Evolutionary conservation across 345 rosid species (phyloP).

Genomic region (Fremontodendron californicum): DNA sequence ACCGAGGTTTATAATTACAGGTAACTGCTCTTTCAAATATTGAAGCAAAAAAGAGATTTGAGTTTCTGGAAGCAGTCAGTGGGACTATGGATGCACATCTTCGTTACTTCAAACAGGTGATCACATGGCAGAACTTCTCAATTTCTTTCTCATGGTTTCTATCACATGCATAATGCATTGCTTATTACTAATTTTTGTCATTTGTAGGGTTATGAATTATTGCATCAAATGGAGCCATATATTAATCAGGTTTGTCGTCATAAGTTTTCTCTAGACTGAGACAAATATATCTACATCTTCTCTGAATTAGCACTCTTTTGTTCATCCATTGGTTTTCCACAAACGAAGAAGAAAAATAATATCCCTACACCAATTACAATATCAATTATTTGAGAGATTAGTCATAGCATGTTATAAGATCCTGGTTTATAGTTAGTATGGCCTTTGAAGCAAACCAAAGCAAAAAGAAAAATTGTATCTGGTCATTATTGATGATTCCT

Average conservation of each 20-base stretch:
- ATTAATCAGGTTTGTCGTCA: slow-evolving; percentile 70
- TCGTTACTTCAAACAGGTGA: slow-evolving; percentile 90
- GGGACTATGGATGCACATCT: slow-evolving; percentile 99
- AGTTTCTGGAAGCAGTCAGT: slow-evolving; percentile 95
- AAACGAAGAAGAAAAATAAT: neutral
- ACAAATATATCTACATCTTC: neutral
- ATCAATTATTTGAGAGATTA: neutral
- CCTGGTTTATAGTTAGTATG: neutral
- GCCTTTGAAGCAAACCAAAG: neutral
- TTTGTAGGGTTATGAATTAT: slow-evolving; percentile 84
- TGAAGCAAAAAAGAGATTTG: slow-evolving; percentile 96
- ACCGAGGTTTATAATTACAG: slow-evolving; percentile 33
- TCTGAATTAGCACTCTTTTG: neutral
- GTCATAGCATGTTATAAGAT: neutral
- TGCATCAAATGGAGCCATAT: slow-evolving; percentile 99
- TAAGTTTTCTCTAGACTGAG: neutral
- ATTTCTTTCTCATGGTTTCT: slow-evolving; percentile 20
- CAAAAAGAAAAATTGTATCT: neutral
- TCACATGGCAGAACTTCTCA: slow-evolving; percentile 8
- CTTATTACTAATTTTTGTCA: slow-evolving; percentile 21
- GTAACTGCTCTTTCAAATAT: slow-evolving; percentile 90
- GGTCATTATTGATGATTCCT: neutral
- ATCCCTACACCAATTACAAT: neutral
- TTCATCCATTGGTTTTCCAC: neutral
- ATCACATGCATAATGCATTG: slow-evolving; percentile 5